Evolutionary conservation across 768 basidiomycete genomes (phyloP).

Genomic region (Kwoniella sp.): DNA sequence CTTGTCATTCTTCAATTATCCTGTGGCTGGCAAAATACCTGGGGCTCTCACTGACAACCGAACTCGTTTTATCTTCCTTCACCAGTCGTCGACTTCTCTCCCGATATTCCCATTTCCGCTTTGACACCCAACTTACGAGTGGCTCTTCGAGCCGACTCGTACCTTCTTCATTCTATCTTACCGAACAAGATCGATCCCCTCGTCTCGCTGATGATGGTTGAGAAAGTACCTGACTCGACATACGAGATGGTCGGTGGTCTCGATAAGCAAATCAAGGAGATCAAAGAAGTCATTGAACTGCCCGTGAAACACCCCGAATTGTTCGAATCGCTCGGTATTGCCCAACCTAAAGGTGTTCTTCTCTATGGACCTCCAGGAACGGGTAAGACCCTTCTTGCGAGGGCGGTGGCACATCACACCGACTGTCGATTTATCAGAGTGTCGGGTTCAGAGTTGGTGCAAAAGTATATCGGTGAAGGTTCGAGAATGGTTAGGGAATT

Average conservation of each 20-base stretch:
- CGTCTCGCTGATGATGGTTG: slow-evolving; percentile 99
- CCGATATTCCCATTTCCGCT: slow-evolving; percentile 75
- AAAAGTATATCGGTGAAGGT: slow-evolving; percentile 98
- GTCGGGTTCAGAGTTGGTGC: slow-evolving; percentile 87
- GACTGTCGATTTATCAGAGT: slow-evolving; percentile 98
- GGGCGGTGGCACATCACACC: slow-evolving; percentile 95
- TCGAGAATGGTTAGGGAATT: slow-evolving; percentile 94
- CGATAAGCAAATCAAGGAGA: slow-evolving; percentile 97
- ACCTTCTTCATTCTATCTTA: slow-evolving; percentile 93
- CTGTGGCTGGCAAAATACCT: too few relatives aligned
- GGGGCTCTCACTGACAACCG: too few relatives aligned
- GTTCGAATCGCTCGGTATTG: slow-evolving; percentile 93
- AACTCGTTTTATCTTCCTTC: background rate
- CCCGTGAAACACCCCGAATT: slow-evolving; percentile 97
- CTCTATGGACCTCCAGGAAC: slow-evolving; percentile 96
- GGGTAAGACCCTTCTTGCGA: slow-evolving; percentile 90
- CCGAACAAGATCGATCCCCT: slow-evolving; percentile 98
- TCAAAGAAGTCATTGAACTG: slow-evolving; percentile 97
- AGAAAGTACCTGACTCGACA: slow-evolving; percentile 98
- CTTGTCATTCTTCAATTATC: background rate
- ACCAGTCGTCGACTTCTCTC: slow-evolving; percentile 88
- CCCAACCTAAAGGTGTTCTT: slow-evolving; percentile 93
- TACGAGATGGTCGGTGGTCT: slow-evolving; percentile 99
- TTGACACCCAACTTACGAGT: slow-evolving; percentile 87
- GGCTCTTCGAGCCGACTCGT: slow-evolving; percentile 92